phyloP scores from a whole-genome alignment of 1,284 basidiomycete species.

The Marasmius oreades region DNA sequence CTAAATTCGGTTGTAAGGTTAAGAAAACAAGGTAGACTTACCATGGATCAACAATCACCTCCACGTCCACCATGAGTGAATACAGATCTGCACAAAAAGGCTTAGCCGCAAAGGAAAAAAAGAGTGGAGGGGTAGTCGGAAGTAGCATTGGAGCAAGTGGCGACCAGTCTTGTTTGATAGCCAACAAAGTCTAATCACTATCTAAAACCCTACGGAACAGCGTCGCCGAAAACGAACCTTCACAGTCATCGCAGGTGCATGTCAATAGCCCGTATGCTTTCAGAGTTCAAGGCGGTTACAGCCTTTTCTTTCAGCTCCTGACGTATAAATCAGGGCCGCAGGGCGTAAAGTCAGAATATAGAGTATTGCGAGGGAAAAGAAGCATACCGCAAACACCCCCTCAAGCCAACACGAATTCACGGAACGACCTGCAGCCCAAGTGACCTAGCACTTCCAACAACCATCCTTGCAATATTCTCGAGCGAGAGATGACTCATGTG shows the following conservation, averaged over 20 bases:
- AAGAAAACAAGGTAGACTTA: conserved; percentile 46
- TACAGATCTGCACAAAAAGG: conserved; percentile 5
- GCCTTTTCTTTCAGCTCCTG: too few relatives aligned
- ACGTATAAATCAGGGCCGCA: too few relatives aligned
- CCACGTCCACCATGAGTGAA: background rate
- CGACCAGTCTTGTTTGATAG: background rate
- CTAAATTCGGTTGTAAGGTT: conserved; percentile 53
- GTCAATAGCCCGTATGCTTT: too few relatives aligned
- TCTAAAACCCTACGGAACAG: conserved; percentile 14
- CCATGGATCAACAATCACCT: conserved; percentile 1
- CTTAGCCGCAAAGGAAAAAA: conserved; percentile 11
- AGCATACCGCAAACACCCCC: background rate
- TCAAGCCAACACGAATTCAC: conserved; percentile 38
- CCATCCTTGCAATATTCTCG: conserved; percentile 83
- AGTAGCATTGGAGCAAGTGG: conserved; percentile 1
- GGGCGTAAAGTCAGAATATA: too few relatives aligned
- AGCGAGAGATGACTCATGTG: conserved; percentile 81
- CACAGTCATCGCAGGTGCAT: background rate
- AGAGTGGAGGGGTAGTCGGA: conserved; percentile 2
- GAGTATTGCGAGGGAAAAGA: too few relatives aligned
- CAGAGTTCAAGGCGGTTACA: too few relatives aligned
- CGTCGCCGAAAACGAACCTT: conserved; percentile 10
- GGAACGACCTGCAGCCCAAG: conserved; percentile 87
- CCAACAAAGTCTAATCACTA: conserved; percentile 28
- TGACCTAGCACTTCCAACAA: conserved; percentile 82